Conservation (phyloP, 768 basidiomycete genomes). For the Calocybe indica region DNA sequence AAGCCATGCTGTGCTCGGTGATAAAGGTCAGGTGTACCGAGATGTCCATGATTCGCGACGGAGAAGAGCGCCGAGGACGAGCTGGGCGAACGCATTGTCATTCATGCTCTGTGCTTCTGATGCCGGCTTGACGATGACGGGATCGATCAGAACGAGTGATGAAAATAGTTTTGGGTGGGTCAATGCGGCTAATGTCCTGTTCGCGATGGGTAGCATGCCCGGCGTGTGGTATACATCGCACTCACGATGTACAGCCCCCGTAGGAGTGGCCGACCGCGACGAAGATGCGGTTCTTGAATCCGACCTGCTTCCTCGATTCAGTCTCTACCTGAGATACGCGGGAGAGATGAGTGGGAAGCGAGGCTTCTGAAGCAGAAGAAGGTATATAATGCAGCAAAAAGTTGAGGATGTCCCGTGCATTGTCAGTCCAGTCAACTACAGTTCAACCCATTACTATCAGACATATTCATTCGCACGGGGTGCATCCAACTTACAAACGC, state of each 20-base stretch:
- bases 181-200: conserved; percentile 60
- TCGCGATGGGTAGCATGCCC: neutral
- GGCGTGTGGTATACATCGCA: conserved; percentile 6
- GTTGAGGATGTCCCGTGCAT: conserved; percentile 71
- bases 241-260: conserved; percentile 74
- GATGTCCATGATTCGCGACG: conserved; percentile 63
- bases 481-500: conserved; percentile 14
- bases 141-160: conserved; percentile 72
- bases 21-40: conserved; percentile 27
- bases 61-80: conserved; percentile 41
- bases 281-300: conserved; percentile 49
- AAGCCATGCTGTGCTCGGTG: neutral
- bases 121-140: conserved; percentile 46
- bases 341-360: conserved; percentile 48
- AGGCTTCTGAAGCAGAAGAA: conserved; percentile 17
- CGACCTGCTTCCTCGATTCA: conserved; percentile 32
- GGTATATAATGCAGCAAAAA: conserved; percentile 71
- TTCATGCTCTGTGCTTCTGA: conserved; percentile 5
- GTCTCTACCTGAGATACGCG: conserved; percentile 41
- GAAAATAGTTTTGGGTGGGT: conserved; percentile 63
- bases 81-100: conserved; percentile 10
- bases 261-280: conserved; percentile 80
- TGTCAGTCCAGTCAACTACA: conserved; percentile 74
- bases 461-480: neutral
- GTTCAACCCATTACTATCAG: neutral